phyloP scores from a whole-genome alignment of 495 filamentous ascomycete genomes.

The Aspergillus campestris region DNA sequence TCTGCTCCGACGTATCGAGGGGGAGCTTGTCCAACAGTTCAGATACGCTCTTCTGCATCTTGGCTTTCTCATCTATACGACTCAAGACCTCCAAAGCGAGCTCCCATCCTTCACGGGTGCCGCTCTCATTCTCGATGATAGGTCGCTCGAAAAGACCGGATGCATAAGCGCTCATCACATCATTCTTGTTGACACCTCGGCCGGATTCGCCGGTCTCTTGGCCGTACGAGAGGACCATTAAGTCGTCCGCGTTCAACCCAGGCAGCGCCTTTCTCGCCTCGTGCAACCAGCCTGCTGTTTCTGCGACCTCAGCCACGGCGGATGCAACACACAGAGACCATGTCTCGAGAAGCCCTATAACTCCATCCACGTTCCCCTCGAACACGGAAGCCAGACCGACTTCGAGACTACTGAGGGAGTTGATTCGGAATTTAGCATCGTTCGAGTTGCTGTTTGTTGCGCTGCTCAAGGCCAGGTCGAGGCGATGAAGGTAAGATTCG shows the following conservation, averaged over 20 bases:
- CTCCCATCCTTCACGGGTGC: conserved; percentile 69
- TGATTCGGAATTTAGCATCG: conserved; percentile 51
- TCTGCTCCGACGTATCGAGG: conserved; percentile 52
- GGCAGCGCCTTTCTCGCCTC: conserved; percentile 19
- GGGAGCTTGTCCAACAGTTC: conserved; percentile 55
- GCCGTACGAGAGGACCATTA: conserved; percentile 53
- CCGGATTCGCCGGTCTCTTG: conserved; percentile 18
- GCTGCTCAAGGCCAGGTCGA: conserved; percentile 42
- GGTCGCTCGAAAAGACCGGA: conserved; percentile 40
- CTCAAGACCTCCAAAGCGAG: conserved; percentile 68
- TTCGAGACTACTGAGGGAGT: conserved; percentile 63
- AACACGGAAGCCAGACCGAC: conserved; percentile 72
- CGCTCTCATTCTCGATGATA: conserved; percentile 27
- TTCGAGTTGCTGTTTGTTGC: conserved; percentile 39
- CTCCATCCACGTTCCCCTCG: conserved; percentile 64
- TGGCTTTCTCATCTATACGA: conserved; percentile 56
- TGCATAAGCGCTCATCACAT: conserved; percentile 66
- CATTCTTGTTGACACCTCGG: conserved; percentile 46
- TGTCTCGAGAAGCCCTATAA: conserved; percentile 60
- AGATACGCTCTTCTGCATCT: conserved; percentile 58
- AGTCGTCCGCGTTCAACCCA: conserved; percentile 48
- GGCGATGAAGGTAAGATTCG: conserved; percentile 37
- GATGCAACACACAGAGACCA: conserved; percentile 73
- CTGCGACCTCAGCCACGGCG: conserved; percentile 71
- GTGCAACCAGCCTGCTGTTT: conserved; percentile 64